These are phyloP conservation scores for Streptanthus diversifolius DNA, from an alignment of 345 rosid genomes.

Conservation along the genomic window DNA sequence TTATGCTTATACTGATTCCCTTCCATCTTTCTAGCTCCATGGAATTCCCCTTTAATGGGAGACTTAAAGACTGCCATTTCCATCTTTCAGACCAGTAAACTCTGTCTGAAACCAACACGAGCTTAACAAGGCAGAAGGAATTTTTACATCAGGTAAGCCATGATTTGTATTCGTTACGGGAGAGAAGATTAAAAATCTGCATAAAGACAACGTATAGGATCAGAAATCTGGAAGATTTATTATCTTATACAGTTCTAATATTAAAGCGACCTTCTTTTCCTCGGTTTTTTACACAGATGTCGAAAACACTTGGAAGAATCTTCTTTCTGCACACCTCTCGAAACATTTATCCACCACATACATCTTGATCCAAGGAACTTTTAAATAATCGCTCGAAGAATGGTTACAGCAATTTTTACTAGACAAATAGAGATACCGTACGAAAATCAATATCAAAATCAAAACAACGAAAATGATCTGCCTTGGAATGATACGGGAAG, in stretches of 20 bases:
- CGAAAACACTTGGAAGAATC: background rate
- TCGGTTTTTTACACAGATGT: background rate
- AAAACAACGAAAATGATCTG: background rate
- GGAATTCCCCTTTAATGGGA: conserved; percentile 43
- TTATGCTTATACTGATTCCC: conserved; percentile 31
- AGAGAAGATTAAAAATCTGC: background rate
- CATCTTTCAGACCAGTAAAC: no score
- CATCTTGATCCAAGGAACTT: conserved; percentile 7
- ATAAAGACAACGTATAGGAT: background rate
- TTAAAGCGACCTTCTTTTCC: background rate
- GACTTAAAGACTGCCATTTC: conserved; percentile 49
- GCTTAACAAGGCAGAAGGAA: conserved; percentile 14
- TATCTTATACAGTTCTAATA: background rate
- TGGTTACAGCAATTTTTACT: background rate
- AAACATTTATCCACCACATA: background rate
- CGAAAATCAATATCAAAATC: background rate
- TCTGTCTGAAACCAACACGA: conserved; percentile 35
- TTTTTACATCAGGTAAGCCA: conserved; percentile 25
- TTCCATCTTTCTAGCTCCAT: conserved; percentile 46
- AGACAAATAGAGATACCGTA: background rate
- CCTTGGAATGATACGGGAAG: background rate
- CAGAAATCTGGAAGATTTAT: background rate
- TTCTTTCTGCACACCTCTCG: background rate
- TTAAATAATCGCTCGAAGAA: background rate
- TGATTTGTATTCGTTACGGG: background rate